Evolutionary conservation across 331 rosid genomes (phyloP).

Genomic region (Quercus lobata): DNA sequence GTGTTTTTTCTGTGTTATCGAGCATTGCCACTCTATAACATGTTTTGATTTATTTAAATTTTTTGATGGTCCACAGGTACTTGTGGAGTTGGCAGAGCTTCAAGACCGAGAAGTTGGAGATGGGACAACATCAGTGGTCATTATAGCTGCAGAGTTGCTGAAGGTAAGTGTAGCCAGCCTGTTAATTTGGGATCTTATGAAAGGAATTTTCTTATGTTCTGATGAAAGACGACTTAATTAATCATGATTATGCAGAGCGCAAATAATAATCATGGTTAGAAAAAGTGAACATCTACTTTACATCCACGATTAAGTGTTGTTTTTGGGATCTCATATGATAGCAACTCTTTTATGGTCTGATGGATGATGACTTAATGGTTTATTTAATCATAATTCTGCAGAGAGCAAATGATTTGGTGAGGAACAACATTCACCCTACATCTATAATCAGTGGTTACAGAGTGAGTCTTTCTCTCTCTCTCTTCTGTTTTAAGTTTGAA

Average conservation of each 20-base stretch:
- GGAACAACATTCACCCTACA: conserved; percentile 95
- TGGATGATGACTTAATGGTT: background rate
- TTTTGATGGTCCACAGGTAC: conserved; percentile 43
- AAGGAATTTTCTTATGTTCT: background rate
- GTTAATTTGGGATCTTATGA: background rate
- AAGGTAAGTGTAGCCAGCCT: conserved; percentile 42
- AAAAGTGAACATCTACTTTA: background rate
- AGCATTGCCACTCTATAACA: background rate
- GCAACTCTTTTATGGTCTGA: conserved; percentile 10
- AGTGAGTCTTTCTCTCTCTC: conserved; percentile 29
- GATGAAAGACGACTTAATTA: background rate
- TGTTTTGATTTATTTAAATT: background rate
- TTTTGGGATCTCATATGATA: background rate
- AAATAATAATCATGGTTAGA: background rate
- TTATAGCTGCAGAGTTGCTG: conserved; percentile 91
- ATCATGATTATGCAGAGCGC: background rate
- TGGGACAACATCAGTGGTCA: conserved; percentile 95
- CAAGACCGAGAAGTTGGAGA: conserved; percentile 98
- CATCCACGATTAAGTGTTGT: no score
- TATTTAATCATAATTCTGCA: conserved; percentile 22
- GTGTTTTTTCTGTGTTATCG: background rate
- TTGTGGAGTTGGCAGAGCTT: conserved; percentile 94
- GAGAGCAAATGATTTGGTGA: conserved; percentile 96
- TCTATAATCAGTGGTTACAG: conserved; percentile 94
- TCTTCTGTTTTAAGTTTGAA: background rate